Evolutionary conservation across 768 basidiomycete genomes (phyloP).

Genomic region (Tulasnella sp.): DNA sequence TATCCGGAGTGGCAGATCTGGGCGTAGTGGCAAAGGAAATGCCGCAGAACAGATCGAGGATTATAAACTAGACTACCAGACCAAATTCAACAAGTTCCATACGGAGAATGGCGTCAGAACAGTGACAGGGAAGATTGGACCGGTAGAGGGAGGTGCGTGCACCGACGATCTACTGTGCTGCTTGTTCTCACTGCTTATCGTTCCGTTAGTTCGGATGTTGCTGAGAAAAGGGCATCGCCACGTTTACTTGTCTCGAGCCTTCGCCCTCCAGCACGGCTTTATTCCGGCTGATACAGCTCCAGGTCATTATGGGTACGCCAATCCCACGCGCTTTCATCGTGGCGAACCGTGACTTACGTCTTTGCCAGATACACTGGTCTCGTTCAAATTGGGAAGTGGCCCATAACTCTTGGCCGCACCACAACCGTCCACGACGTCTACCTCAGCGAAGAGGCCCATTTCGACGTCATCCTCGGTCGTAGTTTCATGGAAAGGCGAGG

Average conservation of each 20-base stretch:
- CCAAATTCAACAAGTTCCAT: constrained; percentile 76
- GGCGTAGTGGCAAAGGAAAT: constrained; percentile 23
- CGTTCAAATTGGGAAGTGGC: constrained; percentile 48
- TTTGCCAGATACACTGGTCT: constrained; percentile 3
- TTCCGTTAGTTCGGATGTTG: constrained; percentile 68
- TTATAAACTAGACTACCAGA: constrained; percentile 47
- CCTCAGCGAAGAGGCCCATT: constrained; percentile 88
- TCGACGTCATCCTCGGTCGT: constrained; percentile 60
- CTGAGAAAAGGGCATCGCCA: constrained; percentile 83
- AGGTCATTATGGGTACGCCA: constrained; percentile 83
- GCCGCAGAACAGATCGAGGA: constrained; percentile 19
- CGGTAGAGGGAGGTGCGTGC: constrained; percentile 65
- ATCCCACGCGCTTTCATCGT: neutral
- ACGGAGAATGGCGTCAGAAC: constrained; percentile 87
- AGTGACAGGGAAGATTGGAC: constrained; percentile 79
- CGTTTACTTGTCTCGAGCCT: constrained; percentile 91
- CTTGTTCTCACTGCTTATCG: constrained; percentile 5
- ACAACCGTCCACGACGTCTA: constrained; percentile 48
- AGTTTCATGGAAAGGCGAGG: constrained; percentile 45
- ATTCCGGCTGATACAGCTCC: constrained; percentile 78
- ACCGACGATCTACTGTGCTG: neutral
- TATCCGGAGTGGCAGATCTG: constrained; percentile 16
- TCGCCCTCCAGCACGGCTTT: constrained; percentile 77
- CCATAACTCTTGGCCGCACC: constrained; percentile 51
- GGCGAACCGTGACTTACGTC: neutral